Evolutionary conservation across 2,329 filamentous ascomycete species (phyloP).

Genomic region (Hypoxylon sp.): DNA sequence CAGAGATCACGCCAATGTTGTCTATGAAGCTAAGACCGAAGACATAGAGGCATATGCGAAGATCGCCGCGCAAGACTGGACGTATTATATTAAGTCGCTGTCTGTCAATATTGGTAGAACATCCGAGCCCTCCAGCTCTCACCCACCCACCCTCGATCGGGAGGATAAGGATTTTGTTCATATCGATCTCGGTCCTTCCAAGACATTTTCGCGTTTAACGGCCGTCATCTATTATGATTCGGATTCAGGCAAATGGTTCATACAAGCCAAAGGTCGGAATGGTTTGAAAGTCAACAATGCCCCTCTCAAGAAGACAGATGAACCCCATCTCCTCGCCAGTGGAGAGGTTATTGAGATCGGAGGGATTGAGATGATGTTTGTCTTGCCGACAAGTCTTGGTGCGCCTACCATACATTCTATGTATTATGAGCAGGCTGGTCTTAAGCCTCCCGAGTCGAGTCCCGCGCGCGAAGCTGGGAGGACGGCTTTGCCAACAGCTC

Average conservation of each 20-base stretch:
- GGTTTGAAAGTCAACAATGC: constrained; percentile 84
- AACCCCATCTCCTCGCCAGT: constrained; percentile 74
- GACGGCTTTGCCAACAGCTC: constrained; percentile 43
- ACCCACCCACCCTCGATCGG: constrained; percentile 54
- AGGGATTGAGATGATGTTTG: constrained; percentile 98
- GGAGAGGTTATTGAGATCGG: constrained; percentile 92
- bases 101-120: constrained; percentile 78
- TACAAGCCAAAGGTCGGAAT: constrained; percentile 90
- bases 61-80: constrained; percentile 83
- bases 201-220: constrained; percentile 81
- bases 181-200: constrained; percentile 87
- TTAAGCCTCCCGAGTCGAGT: constrained; percentile 35
- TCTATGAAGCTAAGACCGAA: constrained; percentile 68
- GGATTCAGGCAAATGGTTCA: constrained; percentile 77
- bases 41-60: constrained; percentile 81
- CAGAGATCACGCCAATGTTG: constrained; percentile 69
- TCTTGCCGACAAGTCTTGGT: constrained; percentile 78
- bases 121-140: constrained; percentile 60
- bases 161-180: constrained; percentile 69
- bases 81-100: constrained; percentile 82
- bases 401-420: constrained; percentile 72
- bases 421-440: constrained; percentile 74
- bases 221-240: constrained; percentile 77
- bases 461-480: constrained; percentile 40
- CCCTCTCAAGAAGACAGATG: constrained; percentile 70